A percentile compares a stretch with the other conserved stretches of the same genome.
These are phyloP conservation scores for Moricandia moricandioides DNA, from an alignment of 345 rosid species.

Conservation along the genomic window DNA sequence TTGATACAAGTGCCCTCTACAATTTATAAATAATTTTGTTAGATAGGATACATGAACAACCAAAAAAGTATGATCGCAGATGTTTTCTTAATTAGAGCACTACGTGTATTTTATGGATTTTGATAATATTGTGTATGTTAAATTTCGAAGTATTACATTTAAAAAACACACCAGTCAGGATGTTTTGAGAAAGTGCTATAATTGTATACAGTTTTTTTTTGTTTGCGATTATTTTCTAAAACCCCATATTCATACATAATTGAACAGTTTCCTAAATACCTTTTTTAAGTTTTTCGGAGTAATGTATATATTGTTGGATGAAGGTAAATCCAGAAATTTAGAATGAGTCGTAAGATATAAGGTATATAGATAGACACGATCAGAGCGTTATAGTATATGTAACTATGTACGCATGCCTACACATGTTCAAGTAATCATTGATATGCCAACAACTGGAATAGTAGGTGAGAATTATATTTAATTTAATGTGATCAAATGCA, in stretches of 20 bases:
- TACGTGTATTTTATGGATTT: not conserved
- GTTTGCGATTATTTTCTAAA: not conserved
- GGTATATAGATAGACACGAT: not conserved
- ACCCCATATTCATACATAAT: not conserved
- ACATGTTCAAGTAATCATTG: constrained; percentile 18
- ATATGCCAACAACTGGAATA: constrained; percentile 29
- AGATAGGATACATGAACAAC: not conserved
- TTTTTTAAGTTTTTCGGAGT: not conserved
- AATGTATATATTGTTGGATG: not conserved
- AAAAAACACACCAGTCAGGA: not conserved
- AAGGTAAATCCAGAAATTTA: not conserved
- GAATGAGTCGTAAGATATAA: not conserved
- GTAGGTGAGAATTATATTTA: constrained; percentile 20
- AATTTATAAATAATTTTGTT: not conserved
- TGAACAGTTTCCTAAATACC: not conserved
- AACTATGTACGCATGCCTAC: not conserved
- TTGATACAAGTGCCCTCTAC: not conserved
- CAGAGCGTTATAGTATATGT: not conserved
- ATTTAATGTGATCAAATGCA: constrained; percentile 8
- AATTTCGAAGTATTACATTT: not conserved
- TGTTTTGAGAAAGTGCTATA: not conserved
- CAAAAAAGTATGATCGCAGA: not conserved
- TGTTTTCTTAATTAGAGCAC: not conserved
- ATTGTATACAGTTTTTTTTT: not conserved
- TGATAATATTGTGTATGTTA: not conserved